A percentile compares a stretch with the other conserved stretches of the same genome.
phyloP scores from a whole-genome alignment of 1,284 basidiomycete genomes.

The Pholiota adiposa region DNA sequence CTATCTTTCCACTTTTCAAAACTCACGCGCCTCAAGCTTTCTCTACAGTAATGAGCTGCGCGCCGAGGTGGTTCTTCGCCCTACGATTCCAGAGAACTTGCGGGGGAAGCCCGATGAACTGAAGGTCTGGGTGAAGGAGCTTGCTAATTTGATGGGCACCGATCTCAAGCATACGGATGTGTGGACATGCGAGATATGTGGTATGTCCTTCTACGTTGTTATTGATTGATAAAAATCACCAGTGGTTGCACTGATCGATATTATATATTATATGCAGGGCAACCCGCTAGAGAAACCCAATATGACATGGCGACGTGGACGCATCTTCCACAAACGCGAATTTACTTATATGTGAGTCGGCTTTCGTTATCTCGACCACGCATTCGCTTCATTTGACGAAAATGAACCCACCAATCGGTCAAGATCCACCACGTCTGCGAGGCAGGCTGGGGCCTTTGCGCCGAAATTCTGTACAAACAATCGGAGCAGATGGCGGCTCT shows the following conservation, averaged over 20 bases:
- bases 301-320: constrained; percentile 18
- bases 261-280: constrained; percentile 1
- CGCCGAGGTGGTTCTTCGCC: constrained; percentile 20
- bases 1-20: background rate
- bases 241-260: background rate
- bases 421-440: constrained; percentile 19
- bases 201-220: constrained; percentile 10
- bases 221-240: no score
- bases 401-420: no score
- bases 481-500: background rate
- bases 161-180: constrained; percentile 24
- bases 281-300: constrained; percentile 20
- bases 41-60: constrained; percentile 14
- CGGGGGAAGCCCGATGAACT: constrained; percentile 11
- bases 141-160: background rate
- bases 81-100: constrained; percentile 13
- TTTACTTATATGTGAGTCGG: constrained; percentile 18
- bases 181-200: constrained; percentile 21
- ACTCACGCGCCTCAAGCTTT: background rate
- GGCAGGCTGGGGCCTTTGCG: constrained; percentile 10
- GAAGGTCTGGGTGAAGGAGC: constrained; percentile 6
- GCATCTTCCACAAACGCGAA: constrained; percentile 18
- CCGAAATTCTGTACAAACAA: background rate
- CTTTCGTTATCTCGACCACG: no score
- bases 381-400: no score